Evolutionary conservation across 306 rosid genomes (phyloP).

Genomic region (Cicer chorassanicum): DNA sequence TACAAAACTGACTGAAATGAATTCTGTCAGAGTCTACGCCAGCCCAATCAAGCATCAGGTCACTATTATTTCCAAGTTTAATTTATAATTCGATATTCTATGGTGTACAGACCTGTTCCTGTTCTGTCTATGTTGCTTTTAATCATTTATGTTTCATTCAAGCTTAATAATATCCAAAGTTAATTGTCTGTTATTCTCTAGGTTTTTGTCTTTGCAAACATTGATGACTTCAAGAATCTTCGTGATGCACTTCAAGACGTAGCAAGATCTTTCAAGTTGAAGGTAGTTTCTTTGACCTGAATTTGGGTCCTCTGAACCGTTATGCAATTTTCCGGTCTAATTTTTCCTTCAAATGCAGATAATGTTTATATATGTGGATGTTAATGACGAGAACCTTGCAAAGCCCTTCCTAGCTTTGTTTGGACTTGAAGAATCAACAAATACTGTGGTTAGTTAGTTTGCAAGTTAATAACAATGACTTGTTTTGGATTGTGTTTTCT

Average conservation of each 20-base stretch:
- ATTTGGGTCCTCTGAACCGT: slow-evolving; percentile 36
- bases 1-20: slow-evolving; percentile 73
- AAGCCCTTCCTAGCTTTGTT: slow-evolving; percentile 84
- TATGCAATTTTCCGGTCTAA: slow-evolving; percentile 38
- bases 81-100: slow-evolving; percentile 33
- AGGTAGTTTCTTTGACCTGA: slow-evolving; percentile 57
- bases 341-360: slow-evolving; percentile 60
- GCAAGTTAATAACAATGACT: slow-evolving; percentile 22
- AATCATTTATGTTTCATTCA: slow-evolving; percentile 28
- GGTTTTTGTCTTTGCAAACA: slow-evolving; percentile 76
- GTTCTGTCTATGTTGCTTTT: slow-evolving; percentile 10
- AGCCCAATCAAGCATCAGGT: slow-evolving; percentile 91
- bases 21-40: slow-evolving; percentile 73
- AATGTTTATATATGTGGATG: slow-evolving; percentile 70
- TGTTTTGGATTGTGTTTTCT: slow-evolving; percentile 30
- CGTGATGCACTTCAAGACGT: slow-evolving; percentile 70
- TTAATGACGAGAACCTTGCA: slow-evolving; percentile 83
- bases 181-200: slow-evolving; percentile 43
- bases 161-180: slow-evolving; percentile 21
- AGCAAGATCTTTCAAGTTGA: slow-evolving; percentile 81
- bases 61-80: slow-evolving; percentile 38
- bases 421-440: slow-evolving; percentile 85
- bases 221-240: slow-evolving; percentile 63
- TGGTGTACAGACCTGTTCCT: slow-evolving; percentile 14
- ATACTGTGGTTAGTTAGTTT: slow-evolving; percentile 79